These are phyloP conservation scores for Fusarium udum DNA, from an alignment of 2,329 filamentous ascomycete species.

Conservation along the genomic window DNA sequence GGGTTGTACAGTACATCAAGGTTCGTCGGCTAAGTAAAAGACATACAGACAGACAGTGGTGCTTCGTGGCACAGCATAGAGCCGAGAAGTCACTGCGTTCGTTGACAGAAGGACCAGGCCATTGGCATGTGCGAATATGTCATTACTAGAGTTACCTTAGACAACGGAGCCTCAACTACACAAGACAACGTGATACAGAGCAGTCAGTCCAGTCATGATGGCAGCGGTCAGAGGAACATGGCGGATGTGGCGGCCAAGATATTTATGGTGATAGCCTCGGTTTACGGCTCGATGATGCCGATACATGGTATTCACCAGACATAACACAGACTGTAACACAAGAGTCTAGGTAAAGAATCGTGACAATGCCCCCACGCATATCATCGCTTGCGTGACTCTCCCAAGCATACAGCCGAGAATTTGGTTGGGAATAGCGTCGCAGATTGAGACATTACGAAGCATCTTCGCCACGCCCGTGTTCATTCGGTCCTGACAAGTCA, in stretches of 20 bases:
- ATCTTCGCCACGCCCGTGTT: conserved; percentile 25
- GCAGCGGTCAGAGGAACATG: neutral
- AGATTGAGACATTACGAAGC: conserved; percentile 34
- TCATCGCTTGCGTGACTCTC: conserved; percentile 25
- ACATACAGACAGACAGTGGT: conserved; percentile 2
- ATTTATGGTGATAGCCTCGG: conserved; percentile 15
- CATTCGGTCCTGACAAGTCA: neutral
- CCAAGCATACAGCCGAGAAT: conserved; percentile 17
- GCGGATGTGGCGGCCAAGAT: conserved; percentile 11
- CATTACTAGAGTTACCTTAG: neutral
- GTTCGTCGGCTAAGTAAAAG: conserved; percentile 10
- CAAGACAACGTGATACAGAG: neutral
- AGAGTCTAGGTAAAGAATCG: neutral
- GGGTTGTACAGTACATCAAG: conserved; percentile 3
- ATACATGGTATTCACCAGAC: neutral
- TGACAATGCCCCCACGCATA: conserved; percentile 21
- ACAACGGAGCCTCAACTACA: conserved; percentile 30
- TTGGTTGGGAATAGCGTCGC: conserved; percentile 30
- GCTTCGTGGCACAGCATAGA: conserved; percentile 27
- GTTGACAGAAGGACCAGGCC: neutral
- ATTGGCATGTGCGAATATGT: conserved; percentile 26
- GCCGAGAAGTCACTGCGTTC: conserved; percentile 7
- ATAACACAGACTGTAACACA: neutral
- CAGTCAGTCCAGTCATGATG: neutral
- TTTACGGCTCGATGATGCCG: conserved; percentile 23